Evolutionary conservation across 2,329 filamentous ascomycete genomes (phyloP).

Genomic region (Talaromyces sp.): DNA sequence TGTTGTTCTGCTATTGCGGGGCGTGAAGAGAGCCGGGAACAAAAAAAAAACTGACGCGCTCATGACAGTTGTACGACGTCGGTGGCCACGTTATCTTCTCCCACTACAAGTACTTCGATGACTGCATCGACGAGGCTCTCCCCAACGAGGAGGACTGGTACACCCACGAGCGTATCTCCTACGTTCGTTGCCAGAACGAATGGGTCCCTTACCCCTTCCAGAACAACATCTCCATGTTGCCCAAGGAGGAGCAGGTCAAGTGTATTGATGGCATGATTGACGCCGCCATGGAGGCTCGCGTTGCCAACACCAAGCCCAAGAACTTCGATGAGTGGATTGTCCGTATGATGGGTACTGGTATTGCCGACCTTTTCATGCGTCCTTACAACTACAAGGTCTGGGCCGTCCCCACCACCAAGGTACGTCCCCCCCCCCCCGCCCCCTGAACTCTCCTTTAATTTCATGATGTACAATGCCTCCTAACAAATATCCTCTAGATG

Average conservation of each 20-base stretch:
- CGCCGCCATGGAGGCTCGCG: conserved; percentile 82
- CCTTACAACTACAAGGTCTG: conserved; percentile 99
- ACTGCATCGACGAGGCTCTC: conserved; percentile 95
- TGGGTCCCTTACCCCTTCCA: conserved; percentile 99
- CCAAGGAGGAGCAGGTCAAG: conserved; percentile 94
- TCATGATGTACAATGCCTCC: background rate
- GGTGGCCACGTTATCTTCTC: conserved; percentile 98
- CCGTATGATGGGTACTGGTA: conserved; percentile 82
- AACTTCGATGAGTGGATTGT: conserved; percentile 99
- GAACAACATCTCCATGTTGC: conserved; percentile 98
- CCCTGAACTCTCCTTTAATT: background rate
- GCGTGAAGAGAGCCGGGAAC: conserved; percentile 6
- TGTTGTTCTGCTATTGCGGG: background rate
- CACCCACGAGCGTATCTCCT: conserved; percentile 96
- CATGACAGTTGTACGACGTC: conserved; percentile 86
- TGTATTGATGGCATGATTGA: conserved; percentile 97
- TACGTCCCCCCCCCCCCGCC: conserved; percentile 52
- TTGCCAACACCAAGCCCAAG: conserved; percentile 87
- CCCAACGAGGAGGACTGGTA: conserved; percentile 96
- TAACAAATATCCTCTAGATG: conserved; percentile 65
- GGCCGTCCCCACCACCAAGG: conserved; percentile 96
- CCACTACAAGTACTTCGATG: conserved; percentile 99
- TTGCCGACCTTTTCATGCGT: conserved; percentile 96
- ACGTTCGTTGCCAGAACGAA: conserved; percentile 92
- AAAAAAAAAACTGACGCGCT: conserved; percentile 11